phyloP scores from a whole-genome alignment of 2,329 filamentous ascomycete genomes.

The Harringtonia aguacate region DNA sequence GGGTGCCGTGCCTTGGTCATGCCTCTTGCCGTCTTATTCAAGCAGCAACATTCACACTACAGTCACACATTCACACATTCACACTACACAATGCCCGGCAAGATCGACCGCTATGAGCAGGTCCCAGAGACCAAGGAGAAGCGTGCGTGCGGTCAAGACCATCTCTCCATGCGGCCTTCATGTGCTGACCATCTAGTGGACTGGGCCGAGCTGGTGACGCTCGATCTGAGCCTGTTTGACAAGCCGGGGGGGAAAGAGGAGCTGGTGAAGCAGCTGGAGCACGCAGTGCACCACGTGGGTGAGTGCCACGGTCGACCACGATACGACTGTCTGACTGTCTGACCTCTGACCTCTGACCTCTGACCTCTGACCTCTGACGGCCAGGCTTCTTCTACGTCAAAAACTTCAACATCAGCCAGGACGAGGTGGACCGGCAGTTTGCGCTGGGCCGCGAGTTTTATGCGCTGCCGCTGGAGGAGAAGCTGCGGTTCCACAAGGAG shows the following conservation, averaged over 20 bases:
- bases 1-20: too few species aligned
- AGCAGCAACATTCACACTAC: too few species aligned
- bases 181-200: conserved; percentile 7
- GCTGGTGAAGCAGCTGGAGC: conserved; percentile 21
- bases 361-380: not conserved
- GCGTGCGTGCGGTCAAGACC: conserved; percentile 1
- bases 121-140: conserved; percentile 11
- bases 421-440: conserved; percentile 44
- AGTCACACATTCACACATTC: not conserved
- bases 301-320: not conserved
- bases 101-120: conserved; percentile 7
- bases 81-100: conserved; percentile 1
- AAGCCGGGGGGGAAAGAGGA: conserved; percentile 20
- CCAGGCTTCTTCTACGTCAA: conserved; percentile 43
- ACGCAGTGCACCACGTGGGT: conserved; percentile 33
- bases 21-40: too few species aligned
- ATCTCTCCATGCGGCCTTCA: not conserved
- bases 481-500: conserved; percentile 32
- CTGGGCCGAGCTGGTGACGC: conserved; percentile 15
- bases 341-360: too few species aligned
- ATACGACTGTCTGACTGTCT: not conserved
- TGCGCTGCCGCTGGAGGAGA: conserved; percentile 38
- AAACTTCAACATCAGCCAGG: conserved; percentile 44
- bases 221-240: conserved; percentile 21
- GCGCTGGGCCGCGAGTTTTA: conserved; percentile 41